A percentile compares a stretch with the other conserved stretches of the same genome.
Conservation (phyloP, 768 basidiomycete genomes). For the Amyloporia xantha region DNA sequence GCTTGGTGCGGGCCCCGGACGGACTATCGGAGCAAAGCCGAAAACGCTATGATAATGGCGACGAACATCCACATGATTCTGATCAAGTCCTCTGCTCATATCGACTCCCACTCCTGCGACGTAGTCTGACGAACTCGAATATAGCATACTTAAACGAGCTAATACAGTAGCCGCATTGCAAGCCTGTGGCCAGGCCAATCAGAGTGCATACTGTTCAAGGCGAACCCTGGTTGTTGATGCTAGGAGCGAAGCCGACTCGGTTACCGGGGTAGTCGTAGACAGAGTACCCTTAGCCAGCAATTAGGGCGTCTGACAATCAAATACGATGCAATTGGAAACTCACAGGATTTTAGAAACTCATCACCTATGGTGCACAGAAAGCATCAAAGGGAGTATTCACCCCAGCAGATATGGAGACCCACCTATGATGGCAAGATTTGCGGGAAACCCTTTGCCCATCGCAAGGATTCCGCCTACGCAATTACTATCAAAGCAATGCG, state of each 20-base stretch:
- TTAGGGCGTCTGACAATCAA: neutral
- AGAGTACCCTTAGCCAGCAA: slow-evolving; percentile 43
- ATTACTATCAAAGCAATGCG: slow-evolving; percentile 29
- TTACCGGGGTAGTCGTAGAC: slow-evolving; percentile 52
- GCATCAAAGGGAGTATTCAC: neutral
- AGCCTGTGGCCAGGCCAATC: too few species aligned
- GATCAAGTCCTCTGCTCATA: too few species aligned
- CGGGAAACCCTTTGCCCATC: slow-evolving; percentile 37
- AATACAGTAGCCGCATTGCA: too few species aligned
- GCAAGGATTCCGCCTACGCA: slow-evolving; percentile 54
- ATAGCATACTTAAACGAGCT: neutral
- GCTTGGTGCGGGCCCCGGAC: slow-evolving; percentile 31
- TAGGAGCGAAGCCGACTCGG: slow-evolving; percentile 53
- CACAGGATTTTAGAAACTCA: slow-evolving; percentile 63
- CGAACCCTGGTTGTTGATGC: slow-evolving; percentile 43
- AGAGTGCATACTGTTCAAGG: too few species aligned
- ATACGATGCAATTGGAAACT: slow-evolving; percentile 23
- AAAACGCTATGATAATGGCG: slow-evolving; percentile 23
- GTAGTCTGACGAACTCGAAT: neutral
- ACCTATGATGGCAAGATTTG: slow-evolving; percentile 55
- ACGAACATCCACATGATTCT: too few species aligned
- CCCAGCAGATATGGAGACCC: slow-evolving; percentile 13
- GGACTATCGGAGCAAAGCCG: slow-evolving; percentile 29
- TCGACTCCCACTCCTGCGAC: too few species aligned
- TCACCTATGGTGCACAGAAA: slow-evolving; percentile 33